phyloP scores from a whole-genome alignment of 2,329 filamentous ascomycete species.

The Chaetomium sp. region DNA sequence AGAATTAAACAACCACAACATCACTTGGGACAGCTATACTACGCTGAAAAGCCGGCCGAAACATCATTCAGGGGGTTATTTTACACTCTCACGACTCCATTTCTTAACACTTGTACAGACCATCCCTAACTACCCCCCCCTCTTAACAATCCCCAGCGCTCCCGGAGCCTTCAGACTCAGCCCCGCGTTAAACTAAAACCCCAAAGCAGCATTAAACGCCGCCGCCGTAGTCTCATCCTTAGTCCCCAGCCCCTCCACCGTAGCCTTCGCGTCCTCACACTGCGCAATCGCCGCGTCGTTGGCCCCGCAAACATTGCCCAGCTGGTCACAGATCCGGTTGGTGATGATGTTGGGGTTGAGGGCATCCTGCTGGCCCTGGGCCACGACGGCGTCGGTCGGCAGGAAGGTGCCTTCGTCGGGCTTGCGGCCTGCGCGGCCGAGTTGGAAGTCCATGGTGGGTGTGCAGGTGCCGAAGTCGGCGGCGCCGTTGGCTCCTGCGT shows the following conservation, averaged over 20 bases:
- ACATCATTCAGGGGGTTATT: too few species aligned
- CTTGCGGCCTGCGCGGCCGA: conserved; percentile 44
- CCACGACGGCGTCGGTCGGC: conserved; percentile 47
- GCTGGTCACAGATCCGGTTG: conserved; percentile 64
- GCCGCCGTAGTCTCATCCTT: conserved; percentile 34
- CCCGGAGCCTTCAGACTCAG: not conserved
- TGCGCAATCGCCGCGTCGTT: conserved; percentile 51
- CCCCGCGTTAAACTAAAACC: conserved; percentile 24
- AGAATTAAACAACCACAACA: too few species aligned
- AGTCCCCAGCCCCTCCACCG: conserved; percentile 27
- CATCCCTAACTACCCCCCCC: too few species aligned
- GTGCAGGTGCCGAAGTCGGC: conserved; percentile 44
- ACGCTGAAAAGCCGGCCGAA: too few species aligned
- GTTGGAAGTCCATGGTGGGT: conserved; percentile 50
- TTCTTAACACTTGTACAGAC: too few species aligned
- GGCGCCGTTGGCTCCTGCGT: conserved; percentile 21
- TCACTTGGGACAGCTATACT: too few species aligned
- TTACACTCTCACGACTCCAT: too few species aligned
- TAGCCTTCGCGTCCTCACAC: conserved; percentile 46
- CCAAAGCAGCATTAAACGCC: conserved; percentile 36
- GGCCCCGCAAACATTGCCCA: conserved; percentile 59
- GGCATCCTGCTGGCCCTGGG: conserved; percentile 57
- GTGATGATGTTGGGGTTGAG: conserved; percentile 69
- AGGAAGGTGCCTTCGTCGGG: conserved; percentile 52
- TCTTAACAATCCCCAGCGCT: not conserved